Percentiles rank a stretch among this genome's conserved stretches.
Conservation (phyloP, 768 basidiomycete species). For the Boletus subparvulus region DNA sequence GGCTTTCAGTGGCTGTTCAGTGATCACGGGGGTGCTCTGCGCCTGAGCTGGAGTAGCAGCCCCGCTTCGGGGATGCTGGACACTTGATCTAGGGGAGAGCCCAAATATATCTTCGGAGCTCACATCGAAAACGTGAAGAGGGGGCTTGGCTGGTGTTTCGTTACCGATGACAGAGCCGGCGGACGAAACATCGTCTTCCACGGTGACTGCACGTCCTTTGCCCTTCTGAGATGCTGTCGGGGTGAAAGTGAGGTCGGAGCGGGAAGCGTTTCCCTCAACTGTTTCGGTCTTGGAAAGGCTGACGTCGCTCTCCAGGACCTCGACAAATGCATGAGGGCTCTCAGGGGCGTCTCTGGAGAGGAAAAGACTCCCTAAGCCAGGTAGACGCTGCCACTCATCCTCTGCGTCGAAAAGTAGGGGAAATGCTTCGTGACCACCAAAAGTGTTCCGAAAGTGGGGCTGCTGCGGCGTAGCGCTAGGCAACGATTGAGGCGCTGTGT, state of each 20-base stretch:
- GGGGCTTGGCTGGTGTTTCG: slow-evolving; percentile 52
- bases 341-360: slow-evolving; percentile 32
- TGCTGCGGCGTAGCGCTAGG: slow-evolving; percentile 35
- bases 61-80: slow-evolving; percentile 19
- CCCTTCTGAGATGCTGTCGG: slow-evolving; percentile 33
- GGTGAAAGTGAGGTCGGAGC: slow-evolving; percentile 22
- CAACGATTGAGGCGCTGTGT: slow-evolving; percentile 32
- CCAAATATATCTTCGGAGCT: slow-evolving; percentile 29
- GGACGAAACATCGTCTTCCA: slow-evolving; percentile 38
- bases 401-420: slow-evolving; percentile 49
- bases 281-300: slow-evolving; percentile 33
- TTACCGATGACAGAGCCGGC: slow-evolving; percentile 41
- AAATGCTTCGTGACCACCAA: slow-evolving; percentile 48
- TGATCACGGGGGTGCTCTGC: slow-evolving; percentile 42
- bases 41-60: slow-evolving; percentile 34
- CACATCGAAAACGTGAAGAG: slow-evolving; percentile 59
- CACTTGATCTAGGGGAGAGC: slow-evolving; percentile 14
- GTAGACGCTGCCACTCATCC: slow-evolving; percentile 66
- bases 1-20: slow-evolving; percentile 22
- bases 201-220: slow-evolving; percentile 29
- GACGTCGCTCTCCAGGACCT: slow-evolving; percentile 48
- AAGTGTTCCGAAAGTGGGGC: slow-evolving; percentile 57
- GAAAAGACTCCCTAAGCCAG: slow-evolving; percentile 44
- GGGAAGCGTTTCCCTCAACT: slow-evolving; percentile 35
- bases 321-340: slow-evolving; percentile 64